Percentiles rank a stretch among this genome's conserved stretches.
phyloP scores from a whole-genome alignment of 2,329 filamentous ascomycete genomes.

The Ophiostoma perfectum region DNA sequence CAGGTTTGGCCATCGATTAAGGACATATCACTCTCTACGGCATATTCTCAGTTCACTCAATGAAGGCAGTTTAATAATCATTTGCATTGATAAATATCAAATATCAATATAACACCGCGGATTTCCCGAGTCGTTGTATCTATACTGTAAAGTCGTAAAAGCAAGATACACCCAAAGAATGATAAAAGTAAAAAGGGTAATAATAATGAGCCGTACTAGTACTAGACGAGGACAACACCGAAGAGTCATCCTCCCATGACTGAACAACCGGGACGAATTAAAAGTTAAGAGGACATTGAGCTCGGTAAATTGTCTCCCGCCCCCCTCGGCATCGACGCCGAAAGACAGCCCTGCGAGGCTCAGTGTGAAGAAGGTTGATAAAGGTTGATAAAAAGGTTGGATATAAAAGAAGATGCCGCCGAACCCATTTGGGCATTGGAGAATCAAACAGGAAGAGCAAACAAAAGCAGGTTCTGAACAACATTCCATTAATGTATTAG shows the following conservation, averaged over 20 bases:
- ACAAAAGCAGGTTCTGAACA: conserved; percentile 1
- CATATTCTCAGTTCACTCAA: too few species aligned
- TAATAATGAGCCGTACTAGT: conserved; percentile 10
- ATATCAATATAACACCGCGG: conserved; percentile 13
- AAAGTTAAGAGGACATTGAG: conserved; percentile 9
- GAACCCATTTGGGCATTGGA: neutral
- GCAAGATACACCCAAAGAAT: conserved; percentile 10
- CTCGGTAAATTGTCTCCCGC: neutral
- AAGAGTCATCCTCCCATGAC: conserved; percentile 3
- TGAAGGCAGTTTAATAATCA: conserved; percentile 16
- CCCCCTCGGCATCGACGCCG: conserved; percentile 1
- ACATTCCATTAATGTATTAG: conserved; percentile 11
- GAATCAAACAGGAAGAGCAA: neutral
- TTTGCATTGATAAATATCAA: conserved; percentile 20
- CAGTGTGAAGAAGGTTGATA: conserved; percentile 7
- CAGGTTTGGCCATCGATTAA: too few species aligned
- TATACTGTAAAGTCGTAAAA: conserved; percentile 14
- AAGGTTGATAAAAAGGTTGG: neutral
- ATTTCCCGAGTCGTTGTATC: conserved; percentile 21
- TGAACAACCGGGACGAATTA: conserved; percentile 12
- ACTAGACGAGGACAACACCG: neutral
- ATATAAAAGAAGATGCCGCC: conserved; percentile 10
- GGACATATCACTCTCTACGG: too few species aligned
- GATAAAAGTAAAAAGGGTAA: conserved; percentile 9
- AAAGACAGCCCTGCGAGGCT: neutral